Evolutionary conservation across 768 basidiomycete species (phyloP), one percentile per base, ranked within the genome.

Genomic region (Termitomyces sp.): DNA sequence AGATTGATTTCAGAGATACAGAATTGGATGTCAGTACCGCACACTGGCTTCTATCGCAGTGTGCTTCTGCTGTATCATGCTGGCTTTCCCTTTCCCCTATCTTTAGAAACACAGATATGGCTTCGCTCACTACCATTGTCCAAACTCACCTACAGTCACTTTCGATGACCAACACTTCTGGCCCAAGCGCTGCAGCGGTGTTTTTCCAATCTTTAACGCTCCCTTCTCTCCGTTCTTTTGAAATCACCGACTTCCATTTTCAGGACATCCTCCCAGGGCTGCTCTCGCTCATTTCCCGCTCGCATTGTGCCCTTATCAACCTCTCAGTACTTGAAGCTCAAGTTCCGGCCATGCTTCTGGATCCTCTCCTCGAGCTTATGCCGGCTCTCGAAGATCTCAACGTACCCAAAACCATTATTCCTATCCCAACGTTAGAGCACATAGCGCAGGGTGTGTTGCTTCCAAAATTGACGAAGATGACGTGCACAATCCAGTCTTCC

Each of bases 231-330:
- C 18, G 12, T 14, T 48, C 40, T 40, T 30, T 54, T 14, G 26
- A 42, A 36, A 45, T 53, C 32, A 35, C 40, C 26, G 35, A 53
- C 36, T 30, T 16, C 2, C 18, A 20, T 5, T 8, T 22, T 5
- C 5, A 44, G 5, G 51, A 58, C n/a, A 42, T 20, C 26, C 16
- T 58, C 3, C 46, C 58, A 13, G 33, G 32, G 18, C 20, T 58
- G 16, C 30, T 43, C 13, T 53, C 58, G 3, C 53, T 58, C 46
- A 35, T 58, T 32, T 12, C 52, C 6, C 58, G 58, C 22, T 58
- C 58, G 12, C 18, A 26, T 16, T 54, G 51, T 14, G 8, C 46
- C 20, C 44, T 58, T 14, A 40, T 4, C 2, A 32, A 10, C 16
- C 35, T 58, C 26, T 32, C 46, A 6, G 8, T 47, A 8, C 18